Evolutionary conservation across 495 filamentous ascomycete species (phyloP).

Genomic region (Podospora bellae-mahoneyi): DNA sequence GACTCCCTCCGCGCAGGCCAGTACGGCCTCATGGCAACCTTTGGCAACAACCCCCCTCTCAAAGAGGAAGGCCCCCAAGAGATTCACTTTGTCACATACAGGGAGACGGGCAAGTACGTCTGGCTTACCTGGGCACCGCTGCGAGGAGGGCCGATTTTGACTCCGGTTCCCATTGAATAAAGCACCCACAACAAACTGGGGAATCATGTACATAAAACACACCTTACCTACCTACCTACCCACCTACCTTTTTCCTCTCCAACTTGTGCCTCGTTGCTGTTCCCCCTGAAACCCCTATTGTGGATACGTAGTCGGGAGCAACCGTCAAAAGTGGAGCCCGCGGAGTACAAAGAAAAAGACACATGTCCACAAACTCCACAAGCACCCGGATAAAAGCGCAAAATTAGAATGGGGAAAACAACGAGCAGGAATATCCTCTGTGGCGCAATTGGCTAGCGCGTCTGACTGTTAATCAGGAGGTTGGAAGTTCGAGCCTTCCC

Average conservation of each 20-base stretch:
- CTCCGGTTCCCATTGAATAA: not conserved
- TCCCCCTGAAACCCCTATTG: not conserved
- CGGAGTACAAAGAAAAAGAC: not conserved
- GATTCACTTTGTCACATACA: slow-evolving; percentile 18
- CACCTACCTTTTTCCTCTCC: not conserved
- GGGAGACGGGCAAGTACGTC: slow-evolving; percentile 23
- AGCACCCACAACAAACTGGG: not conserved
- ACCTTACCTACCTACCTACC: not conserved
- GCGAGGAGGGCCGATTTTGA: not conserved
- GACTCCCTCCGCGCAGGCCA: slow-evolving; percentile 22
- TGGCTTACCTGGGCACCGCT: slow-evolving; percentile 27
- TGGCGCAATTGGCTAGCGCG: slow-evolving; percentile 30
- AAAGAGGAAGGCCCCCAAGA: slow-evolving; percentile 14
- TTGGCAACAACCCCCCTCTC: slow-evolving; percentile 11
- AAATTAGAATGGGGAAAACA: not conserved
- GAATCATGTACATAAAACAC: not conserved
- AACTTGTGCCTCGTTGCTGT: not conserved
- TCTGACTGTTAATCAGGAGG: slow-evolving; percentile 35
- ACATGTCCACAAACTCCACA: not conserved
- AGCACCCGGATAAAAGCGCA: not conserved
- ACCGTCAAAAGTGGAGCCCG: not conserved
- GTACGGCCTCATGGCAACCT: slow-evolving; percentile 29
- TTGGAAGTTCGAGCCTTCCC: slow-evolving; percentile 20
- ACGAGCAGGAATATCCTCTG: not conserved
- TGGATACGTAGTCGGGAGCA: not conserved